Base-by-base conservation (phyloP, 208 protist genomes). In the Leishmania mexicana region DNA sequence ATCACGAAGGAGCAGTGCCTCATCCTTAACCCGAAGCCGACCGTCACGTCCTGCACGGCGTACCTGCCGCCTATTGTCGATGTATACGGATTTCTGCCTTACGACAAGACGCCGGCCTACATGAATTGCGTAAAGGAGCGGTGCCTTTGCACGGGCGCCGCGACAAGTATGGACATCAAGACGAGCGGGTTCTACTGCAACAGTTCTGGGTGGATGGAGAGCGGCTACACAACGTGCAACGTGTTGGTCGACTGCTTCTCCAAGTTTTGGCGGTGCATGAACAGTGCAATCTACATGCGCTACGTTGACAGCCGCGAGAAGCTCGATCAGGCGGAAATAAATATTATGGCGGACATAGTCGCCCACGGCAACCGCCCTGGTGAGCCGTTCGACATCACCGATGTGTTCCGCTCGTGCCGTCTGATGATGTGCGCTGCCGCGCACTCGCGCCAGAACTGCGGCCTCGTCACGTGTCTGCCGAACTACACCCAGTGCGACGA, bases 401-500 rank as follows among this genome's bases (percentile, higher is more conserved):
- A 89, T 67, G 49, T 58, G 73, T 94, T 81, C 85, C 75, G 74
- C 68, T 87, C 81, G 28, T 94, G 90, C 75, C 81, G 81, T 0
- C 67, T 81, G 58, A 75, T 81, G 40, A 88, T 82, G 74, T 94
- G 90, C 80, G 74, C 83, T 21, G 88, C 90, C 10, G 88, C 87
- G 2, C 73, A 42, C 28, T 85, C 86, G 15, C 88, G 90, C 62
- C 42, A 88, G 54, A 90, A 88, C 85, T 94, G 90, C 76, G 90
- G 90, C 51, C 88, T 94, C 35, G 31, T 89, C 42, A 94, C 90
- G 1, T 94, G 90, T 78, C 65, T 89, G 60, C 88, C 88, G 10
- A 90, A 92, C 85, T 88, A 89, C 85, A 92, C 87, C 58, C 87
- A 94, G 82, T 94, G 90, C 86, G 81, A 86, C 81, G 85, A 91